phyloP scores from a whole-genome alignment of 2,329 filamentous ascomycete genomes.

The Verticillium tricorpus region DNA sequence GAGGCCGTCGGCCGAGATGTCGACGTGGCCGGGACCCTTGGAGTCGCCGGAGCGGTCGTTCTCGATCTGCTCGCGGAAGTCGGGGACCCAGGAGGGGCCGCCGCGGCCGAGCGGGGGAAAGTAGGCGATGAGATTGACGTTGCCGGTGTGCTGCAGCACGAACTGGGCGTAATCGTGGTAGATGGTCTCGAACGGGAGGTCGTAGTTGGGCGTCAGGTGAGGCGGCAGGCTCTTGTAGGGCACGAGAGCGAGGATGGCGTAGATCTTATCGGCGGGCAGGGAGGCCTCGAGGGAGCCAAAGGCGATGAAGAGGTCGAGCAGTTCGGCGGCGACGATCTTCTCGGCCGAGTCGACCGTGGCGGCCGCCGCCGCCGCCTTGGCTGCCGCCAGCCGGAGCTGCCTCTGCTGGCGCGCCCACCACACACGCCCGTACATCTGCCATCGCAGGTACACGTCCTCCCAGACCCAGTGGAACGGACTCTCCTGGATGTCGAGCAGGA shows the following conservation, averaged over 20 bases:
- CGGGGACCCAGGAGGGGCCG: background rate
- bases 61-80: background rate
- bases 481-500: background rate
- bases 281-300: slow-evolving; percentile 10
- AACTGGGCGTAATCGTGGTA: background rate
- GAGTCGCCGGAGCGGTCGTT: background rate
- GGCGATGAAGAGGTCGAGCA: background rate
- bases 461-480: background rate
- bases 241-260: slow-evolving; percentile 14
- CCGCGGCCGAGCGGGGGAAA: background rate
- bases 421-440: background rate
- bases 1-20: background rate
- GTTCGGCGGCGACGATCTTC: background rate
- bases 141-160: background rate
- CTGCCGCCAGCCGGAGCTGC: background rate
- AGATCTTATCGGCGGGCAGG: slow-evolving; percentile 19
- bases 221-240: background rate
- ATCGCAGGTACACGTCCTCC: background rate
- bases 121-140: background rate
- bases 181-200: background rate
- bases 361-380: background rate
- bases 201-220: background rate
- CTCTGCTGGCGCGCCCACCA: background rate
- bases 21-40: background rate
- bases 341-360: background rate